Conservation (phyloP, 495 filamentous ascomycete genomes). For the Acidiella bohemica region DNA sequence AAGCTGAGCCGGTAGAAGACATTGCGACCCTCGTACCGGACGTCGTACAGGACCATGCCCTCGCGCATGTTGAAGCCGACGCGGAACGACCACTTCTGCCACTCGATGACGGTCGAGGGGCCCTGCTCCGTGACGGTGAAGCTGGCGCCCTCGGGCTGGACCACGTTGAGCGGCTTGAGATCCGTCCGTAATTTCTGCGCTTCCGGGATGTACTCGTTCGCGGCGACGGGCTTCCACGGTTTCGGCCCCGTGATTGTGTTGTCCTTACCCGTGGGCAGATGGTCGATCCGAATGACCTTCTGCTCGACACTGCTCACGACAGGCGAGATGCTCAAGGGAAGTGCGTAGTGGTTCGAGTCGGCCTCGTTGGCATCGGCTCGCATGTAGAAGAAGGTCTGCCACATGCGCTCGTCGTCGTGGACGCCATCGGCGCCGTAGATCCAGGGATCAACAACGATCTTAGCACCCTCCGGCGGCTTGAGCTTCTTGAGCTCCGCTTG, state of each 20-base stretch:
- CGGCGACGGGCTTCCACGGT: constrained; percentile 42
- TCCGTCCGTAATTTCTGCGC: constrained; percentile 47
- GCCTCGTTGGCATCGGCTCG: constrained; percentile 42
- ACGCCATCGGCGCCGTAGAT: constrained; percentile 55
- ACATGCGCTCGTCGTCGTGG: constrained; percentile 46
- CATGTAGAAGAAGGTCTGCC: constrained; percentile 56
- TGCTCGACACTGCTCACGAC: constrained; percentile 53
- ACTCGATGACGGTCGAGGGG: constrained; percentile 38
- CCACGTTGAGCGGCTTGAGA: constrained; percentile 61
- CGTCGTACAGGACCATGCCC: constrained; percentile 55
- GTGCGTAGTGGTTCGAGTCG: constrained; percentile 67
- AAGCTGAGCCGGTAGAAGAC: constrained; percentile 57
- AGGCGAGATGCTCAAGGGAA: constrained; percentile 65
- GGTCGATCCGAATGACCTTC: constrained; percentile 49
- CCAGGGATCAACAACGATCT: constrained; percentile 54
- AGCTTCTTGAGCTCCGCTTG: constrained; percentile 52
- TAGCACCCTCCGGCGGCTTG: constrained; percentile 46
- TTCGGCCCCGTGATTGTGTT: constrained; percentile 40
- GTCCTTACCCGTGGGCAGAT: constrained; percentile 48
- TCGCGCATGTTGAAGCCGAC: constrained; percentile 64
- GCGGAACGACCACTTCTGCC: constrained; percentile 61
- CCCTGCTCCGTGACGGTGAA: constrained; percentile 42
- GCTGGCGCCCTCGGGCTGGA: constrained; percentile 65
- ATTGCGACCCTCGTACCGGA: constrained; percentile 52
- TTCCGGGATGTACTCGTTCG: constrained; percentile 65